Base-by-base conservation (phyloP, 805 yeast species). In the Nakazawaea laoshanensis region DNA sequence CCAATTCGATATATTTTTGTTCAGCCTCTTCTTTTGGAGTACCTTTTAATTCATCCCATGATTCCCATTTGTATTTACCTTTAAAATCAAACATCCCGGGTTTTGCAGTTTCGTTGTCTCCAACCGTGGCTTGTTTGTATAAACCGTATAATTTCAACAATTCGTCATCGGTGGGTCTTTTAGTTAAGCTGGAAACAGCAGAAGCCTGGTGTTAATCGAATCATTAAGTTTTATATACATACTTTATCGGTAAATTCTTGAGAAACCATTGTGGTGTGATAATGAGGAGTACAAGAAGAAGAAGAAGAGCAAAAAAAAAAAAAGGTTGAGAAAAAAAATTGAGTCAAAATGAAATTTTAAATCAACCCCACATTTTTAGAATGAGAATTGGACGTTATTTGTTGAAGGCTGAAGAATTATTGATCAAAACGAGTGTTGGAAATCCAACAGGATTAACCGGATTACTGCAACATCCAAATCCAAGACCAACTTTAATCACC, bases 31-130 rank as follows among this genome's bases (percentile, higher is more conserved):
- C 94, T 61, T 82, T 83, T 25, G 86, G 61, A 40, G 72, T 73
- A 38, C 98, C 98, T 65, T 83, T 81, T 52, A 79, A 65, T 48
- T 76, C 77, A 50, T 79, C 79, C 97, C 97, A 92, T 7, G 97
- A 73, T 55, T 88, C 89, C 97, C 97, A 92, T 70, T 92, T 92
- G 74, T 84, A 83, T 63, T 94, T 87, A 47, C 89, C 96, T 66
- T 82, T 86, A 65, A 92, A 71, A 63, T 87, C 94, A 58, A 92
- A 85, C 39, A 83, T 62, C 42, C 96, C 92, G 35, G 98, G 98
- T 65, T 85, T 84, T 36, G 70, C 65, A 41, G 95, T 82, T 47
- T 54, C 59, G 72, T 86, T 86, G 71, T 92, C 98, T 45, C 98
- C 98, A 37, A 79, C 81, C 22, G 96, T 89, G 48, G 97, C 95